Evolutionary conservation across 129 eudicot species (phyloP).

Genomic region (Flaveria trinervia): DNA sequence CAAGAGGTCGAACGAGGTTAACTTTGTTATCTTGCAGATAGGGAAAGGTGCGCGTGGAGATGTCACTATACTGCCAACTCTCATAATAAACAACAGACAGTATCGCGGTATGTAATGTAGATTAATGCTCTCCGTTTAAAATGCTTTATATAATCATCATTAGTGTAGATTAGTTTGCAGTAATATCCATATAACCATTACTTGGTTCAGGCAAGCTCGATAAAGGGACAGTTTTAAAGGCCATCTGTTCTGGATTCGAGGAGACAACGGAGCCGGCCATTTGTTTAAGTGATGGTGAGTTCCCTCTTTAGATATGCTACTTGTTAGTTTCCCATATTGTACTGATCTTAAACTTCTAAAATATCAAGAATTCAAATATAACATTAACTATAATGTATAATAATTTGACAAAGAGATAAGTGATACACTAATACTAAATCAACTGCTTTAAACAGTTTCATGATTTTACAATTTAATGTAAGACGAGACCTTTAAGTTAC

Average conservation of each 20-base stretch:
- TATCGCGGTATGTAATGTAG: conserved; percentile 57
- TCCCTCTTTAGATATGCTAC: not conserved
- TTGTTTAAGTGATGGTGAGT: conserved; percentile 65
- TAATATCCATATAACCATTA: conserved; percentile 6
- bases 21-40: conserved; percentile 48
- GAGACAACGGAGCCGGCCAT: conserved; percentile 82
- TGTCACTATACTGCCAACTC: conserved; percentile 93
- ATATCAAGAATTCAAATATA: not conserved
- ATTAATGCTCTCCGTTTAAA: not conserved
- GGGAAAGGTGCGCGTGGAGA: conserved; percentile 92
- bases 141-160: too few relatives aligned
- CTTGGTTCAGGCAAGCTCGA: conserved; percentile 71
- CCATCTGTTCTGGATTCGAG: conserved; percentile 91
- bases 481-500: too few relatives aligned
- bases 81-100: conserved; percentile 83
- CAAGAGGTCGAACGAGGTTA: conserved; percentile 6
- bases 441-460: too few relatives aligned
- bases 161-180: not conserved
- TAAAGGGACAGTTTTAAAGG: conserved; percentile 84
- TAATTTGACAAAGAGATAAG: too few relatives aligned
- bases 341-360: not conserved
- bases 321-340: not conserved
- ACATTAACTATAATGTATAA: not conserved
- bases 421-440: too few relatives aligned
- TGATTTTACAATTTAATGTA: too few relatives aligned